These are phyloP conservation scores for Cladochytrium replicatum DNA, from an alignment of 192 early-diverging fungal species.

Conservation along the genomic window DNA sequence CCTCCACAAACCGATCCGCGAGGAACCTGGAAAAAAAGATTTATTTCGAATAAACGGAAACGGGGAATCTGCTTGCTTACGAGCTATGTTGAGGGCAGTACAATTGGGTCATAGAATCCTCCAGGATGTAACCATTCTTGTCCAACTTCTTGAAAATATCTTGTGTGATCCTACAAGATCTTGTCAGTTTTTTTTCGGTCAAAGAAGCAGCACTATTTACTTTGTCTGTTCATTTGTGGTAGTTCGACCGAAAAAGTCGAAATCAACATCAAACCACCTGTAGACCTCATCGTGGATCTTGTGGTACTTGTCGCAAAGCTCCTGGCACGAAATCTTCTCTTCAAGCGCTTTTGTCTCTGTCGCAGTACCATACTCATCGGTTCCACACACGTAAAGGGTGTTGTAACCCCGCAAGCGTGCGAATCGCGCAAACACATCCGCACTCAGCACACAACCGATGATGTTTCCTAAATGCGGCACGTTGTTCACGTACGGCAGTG, in stretches of 20 bases:
- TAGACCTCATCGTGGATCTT: constrained; percentile 77
- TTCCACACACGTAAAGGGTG: constrained; percentile 88
- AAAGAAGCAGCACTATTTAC: constrained; percentile 5
- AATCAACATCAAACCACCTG: constrained; percentile 89
- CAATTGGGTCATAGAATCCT: constrained; percentile 76
- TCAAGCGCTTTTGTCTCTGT: constrained; percentile 97
- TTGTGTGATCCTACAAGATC: constrained; percentile 57
- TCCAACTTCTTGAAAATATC: constrained; percentile 72
- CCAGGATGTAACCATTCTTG: constrained; percentile 57
- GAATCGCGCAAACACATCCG: constrained; percentile 94
- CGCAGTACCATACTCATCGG: constrained; percentile 98
- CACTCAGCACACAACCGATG: constrained; percentile 94
- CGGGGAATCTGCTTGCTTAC: constrained; percentile 7
- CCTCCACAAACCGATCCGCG: constrained; percentile 97
- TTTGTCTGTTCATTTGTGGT: constrained; percentile 82
- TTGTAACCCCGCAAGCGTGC: constrained; percentile 83
- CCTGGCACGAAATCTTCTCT: constrained; percentile 80
- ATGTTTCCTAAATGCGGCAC: constrained; percentile 98
- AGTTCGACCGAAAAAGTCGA: constrained; percentile 94
- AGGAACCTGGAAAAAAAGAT: constrained; percentile 56
- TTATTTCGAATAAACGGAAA: constrained; percentile 8
- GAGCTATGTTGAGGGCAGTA: constrained; percentile 77
- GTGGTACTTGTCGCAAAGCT: constrained; percentile 95
- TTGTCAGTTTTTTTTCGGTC: not conserved
- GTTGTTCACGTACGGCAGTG: constrained; percentile 98